Evolutionary conservation across 257 asterid genomes (phyloP).

Genomic region (Verbena officinalis): DNA sequence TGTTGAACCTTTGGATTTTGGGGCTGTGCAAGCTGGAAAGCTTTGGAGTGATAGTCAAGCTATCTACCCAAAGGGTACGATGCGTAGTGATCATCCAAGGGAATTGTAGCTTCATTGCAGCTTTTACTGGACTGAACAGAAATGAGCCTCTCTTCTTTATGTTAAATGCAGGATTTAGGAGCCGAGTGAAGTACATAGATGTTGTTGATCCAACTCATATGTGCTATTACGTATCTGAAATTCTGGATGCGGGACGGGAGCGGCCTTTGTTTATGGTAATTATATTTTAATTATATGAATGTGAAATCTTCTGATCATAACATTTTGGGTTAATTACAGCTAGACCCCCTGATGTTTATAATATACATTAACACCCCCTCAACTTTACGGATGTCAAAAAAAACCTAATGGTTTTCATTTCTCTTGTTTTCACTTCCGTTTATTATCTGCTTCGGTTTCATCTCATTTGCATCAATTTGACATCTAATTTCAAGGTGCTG

Average conservation of each 20-base stretch:
- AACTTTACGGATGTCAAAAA: no score
- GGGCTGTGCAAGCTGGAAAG: conserved; percentile 52
- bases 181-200: conserved; percentile 68
- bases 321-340: no score
- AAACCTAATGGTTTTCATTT: not conserved
- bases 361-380: no score
- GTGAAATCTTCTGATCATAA: not conserved
- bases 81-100: not conserved
- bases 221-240: conserved; percentile 66
- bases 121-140: not conserved
- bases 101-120: conserved; percentile 10
- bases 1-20: conserved; percentile 61
- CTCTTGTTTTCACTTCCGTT: not conserved
- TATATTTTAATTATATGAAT: not conserved
- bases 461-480: no score
- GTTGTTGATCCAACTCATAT: conserved; percentile 56
- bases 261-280: conserved; percentile 75
- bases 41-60: conserved; percentile 70
- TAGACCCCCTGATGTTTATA: no score
- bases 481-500: not conserved
- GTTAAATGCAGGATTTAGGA: conserved; percentile 64
- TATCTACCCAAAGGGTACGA: conserved; percentile 70
- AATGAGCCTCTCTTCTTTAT: conserved; percentile 21
- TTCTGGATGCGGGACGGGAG: conserved; percentile 68
- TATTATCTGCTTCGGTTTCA: not conserved